phyloP scores from a whole-genome alignment of 2,329 filamentous ascomycete genomes.

The Microcyclospora tardicrescens region DNA sequence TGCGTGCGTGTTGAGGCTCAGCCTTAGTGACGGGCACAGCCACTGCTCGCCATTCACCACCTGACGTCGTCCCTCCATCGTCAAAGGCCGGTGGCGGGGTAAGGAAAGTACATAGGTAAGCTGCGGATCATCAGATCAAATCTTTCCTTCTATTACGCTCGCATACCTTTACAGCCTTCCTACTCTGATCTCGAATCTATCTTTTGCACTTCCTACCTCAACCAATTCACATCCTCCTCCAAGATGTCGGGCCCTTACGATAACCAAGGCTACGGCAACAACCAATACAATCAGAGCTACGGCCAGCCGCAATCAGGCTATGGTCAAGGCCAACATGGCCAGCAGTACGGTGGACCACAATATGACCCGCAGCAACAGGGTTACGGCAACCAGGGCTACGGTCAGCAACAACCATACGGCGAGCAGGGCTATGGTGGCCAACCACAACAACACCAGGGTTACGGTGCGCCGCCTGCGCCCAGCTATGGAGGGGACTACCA shows the following conservation, averaged over 20 bases:
- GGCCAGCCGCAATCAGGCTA: constrained; percentile 12
- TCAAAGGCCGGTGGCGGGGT: too few relatives aligned
- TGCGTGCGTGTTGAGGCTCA: too few relatives aligned
- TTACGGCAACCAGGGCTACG: constrained; percentile 12
- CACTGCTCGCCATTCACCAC: too few relatives aligned
- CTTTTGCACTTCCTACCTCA: too few relatives aligned
- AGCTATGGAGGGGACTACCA: constrained; percentile 13
- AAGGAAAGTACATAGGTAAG: too few relatives aligned
- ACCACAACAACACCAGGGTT: constrained; percentile 15
- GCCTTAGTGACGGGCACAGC: too few relatives aligned
- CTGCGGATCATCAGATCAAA: too few relatives aligned
- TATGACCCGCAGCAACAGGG: constrained; percentile 11
- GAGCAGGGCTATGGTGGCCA: constrained; percentile 13
- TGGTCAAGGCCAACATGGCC: constrained; percentile 14
- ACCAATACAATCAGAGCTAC: constrained; percentile 7
- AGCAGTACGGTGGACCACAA: constrained; percentile 12
- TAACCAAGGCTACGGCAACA: constrained; percentile 13
- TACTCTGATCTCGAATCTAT: too few relatives aligned
- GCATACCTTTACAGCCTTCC: too few relatives aligned
- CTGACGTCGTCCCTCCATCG: too few relatives aligned
- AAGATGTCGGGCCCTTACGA: constrained; percentile 14
- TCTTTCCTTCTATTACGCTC: too few relatives aligned
- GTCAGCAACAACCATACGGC: constrained; percentile 11
- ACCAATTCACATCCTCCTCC: not conserved
- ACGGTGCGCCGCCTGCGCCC: constrained; percentile 16